Evolutionary conservation across 2,329 filamentous ascomycete genomes (phyloP), one percentile per base, ranked within the genome.

Genomic region (Fusarium beomiforme): DNA sequence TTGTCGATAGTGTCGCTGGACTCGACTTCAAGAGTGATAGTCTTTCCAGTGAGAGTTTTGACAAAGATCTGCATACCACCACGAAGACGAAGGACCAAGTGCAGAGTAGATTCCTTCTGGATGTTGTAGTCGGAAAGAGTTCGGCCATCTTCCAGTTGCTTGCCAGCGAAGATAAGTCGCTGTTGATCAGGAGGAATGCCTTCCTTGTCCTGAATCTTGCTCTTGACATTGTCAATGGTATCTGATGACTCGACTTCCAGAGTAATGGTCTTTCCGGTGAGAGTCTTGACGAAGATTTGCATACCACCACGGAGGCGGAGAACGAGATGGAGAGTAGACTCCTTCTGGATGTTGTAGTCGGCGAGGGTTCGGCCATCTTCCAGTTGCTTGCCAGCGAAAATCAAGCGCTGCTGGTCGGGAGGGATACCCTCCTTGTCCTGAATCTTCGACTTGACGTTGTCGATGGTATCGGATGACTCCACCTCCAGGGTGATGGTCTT

Each of bases 401-500:
- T 98, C 73, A 98, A 83, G 76, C 94, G 95, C 86, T 98, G 95
- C 83, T 98, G 95, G 79, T 97, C 95, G 12, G 95, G 95, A 43
- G 95, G 95, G 57, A 98, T 98, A 29, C 95, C 95, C 83, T 98
- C 95, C 89, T 98, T 98, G 79, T 98, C 95, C 83, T 98, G 95
- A 44, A 98, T 98, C 89, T 98, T 98, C 54, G 88, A 90, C 90
- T 98, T 98, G 41, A 98, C 95, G 70, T 97, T 97, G 86, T 97
- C 94, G 83, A 97, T 97, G 42, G 94, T 97, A 77, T 97, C 94
- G 2, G 90, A 93, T 0, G 92, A 94, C 82, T 97, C 93, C 2
- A 97, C 93, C 84, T 97, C 94, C 4, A 97, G 87, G 10, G 94
- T 97, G 80, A 97, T 97, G 56, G 94, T 97, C 88, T 97, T 97